Conservation (phyloP, 2,329 filamentous ascomycete species). For the Aureobasidium sp. region DNA sequence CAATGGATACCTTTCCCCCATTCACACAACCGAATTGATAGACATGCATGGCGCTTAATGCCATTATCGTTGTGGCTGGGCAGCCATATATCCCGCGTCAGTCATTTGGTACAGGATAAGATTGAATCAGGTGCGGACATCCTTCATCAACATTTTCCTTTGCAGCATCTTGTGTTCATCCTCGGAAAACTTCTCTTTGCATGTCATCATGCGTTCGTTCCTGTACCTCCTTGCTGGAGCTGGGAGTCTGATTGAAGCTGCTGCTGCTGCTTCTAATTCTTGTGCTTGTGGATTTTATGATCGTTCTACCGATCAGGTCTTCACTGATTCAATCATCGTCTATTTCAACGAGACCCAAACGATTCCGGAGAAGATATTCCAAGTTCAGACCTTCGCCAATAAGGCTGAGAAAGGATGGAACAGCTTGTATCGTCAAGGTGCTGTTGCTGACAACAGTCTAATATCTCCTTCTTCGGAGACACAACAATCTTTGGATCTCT, state of each 20-base stretch:
- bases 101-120: neutral
- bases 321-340: constrained; percentile 42
- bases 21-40: neutral
- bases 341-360: constrained; percentile 45
- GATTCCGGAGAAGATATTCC: constrained; percentile 29
- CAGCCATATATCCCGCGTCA: neutral
- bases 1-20: neutral
- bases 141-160: neutral
- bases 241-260: neutral
- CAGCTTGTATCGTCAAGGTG: constrained; percentile 38
- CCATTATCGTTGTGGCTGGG: neutral
- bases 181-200: neutral
- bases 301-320: constrained; percentile 31
- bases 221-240: neutral
- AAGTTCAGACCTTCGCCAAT: constrained; percentile 36
- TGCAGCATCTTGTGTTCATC: neutral
- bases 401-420: constrained; percentile 44
- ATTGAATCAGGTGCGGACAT: neutral
- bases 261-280: neutral
- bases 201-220: neutral
- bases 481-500: neutral
- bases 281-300: constrained; percentile 45
- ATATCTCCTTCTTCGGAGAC: constrained; percentile 23
- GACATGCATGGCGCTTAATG: neutral
- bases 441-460: constrained; percentile 34